Percentiles rank a stretch among this genome's conserved stretches.
phyloP scores from a whole-genome alignment of 2,329 filamentous ascomycete genomes.

The Arachnomyces sp. region DNA sequence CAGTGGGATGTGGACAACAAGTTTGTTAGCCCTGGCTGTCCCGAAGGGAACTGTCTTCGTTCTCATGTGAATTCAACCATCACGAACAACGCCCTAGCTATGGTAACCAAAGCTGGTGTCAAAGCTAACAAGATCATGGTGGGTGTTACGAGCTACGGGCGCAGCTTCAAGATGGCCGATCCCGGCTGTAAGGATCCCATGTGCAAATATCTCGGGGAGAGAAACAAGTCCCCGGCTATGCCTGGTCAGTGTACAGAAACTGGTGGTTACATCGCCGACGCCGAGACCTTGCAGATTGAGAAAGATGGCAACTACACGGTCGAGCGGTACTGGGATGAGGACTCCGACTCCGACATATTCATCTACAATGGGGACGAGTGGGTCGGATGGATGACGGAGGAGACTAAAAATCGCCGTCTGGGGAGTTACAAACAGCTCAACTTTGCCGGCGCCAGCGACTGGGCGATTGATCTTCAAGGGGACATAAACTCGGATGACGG shows the following conservation, averaged over 20 bases:
- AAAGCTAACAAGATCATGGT: slow-evolving; percentile 23
- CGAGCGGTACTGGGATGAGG: slow-evolving; percentile 11
- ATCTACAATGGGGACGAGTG: slow-evolving; percentile 22
- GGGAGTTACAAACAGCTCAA: slow-evolving; percentile 16
- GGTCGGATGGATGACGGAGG: slow-evolving; percentile 24
- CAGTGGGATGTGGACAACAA: slow-evolving; percentile 19
- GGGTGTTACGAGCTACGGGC: slow-evolving; percentile 27
- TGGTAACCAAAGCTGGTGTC: slow-evolving; percentile 32
- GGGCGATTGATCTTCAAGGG: too few relatives aligned
- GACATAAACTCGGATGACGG: too few relatives aligned
- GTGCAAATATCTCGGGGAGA: slow-evolving; percentile 19
- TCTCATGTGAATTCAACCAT: slow-evolving; percentile 35
- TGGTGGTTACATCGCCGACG: slow-evolving; percentile 26
- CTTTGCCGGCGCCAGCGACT: slow-evolving; percentile 28
- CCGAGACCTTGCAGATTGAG: slow-evolving; percentile 27
- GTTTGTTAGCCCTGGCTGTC: slow-evolving; percentile 16
- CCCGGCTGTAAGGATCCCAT: slow-evolving; percentile 18
- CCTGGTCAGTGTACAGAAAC: slow-evolving; percentile 25
- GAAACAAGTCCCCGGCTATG: slow-evolving; percentile 17
- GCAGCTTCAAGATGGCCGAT: slow-evolving; percentile 26
- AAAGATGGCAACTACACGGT: slow-evolving; percentile 14
- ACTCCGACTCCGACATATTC: slow-evolving; percentile 14
- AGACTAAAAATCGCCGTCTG: slow-evolving; percentile 17
- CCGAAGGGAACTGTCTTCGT: slow-evolving; percentile 25
- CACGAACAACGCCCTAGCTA: slow-evolving; percentile 25